A percentile compares a stretch with the other conserved stretches of the same genome.
These are phyloP conservation scores for Hymenochaete sp. DNA, from an alignment of 1,284 basidiomycete species.

Conservation along the genomic window DNA sequence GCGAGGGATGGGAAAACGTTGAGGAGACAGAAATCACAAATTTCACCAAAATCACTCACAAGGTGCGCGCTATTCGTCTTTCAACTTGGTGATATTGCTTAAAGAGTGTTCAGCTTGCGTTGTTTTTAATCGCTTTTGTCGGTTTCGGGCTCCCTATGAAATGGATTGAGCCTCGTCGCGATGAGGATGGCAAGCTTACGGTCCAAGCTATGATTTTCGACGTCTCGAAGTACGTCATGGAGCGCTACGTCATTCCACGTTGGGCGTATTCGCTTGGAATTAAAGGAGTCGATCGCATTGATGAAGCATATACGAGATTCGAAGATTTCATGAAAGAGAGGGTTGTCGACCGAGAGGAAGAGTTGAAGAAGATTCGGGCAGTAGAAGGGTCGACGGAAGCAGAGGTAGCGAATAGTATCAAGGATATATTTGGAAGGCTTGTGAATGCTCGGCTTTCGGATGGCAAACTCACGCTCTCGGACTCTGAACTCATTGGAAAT, in stretches of 20 bases:
- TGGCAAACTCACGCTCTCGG: conserved; percentile 12
- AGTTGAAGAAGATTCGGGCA: conserved; percentile 6
- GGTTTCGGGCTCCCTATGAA: conserved; percentile 16
- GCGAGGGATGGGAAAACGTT: conserved; percentile 24
- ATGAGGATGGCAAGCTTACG: conserved; percentile 11
- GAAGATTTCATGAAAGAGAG: conserved; percentile 15
- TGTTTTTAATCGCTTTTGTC: conserved; percentile 14
- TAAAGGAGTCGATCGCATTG: conserved; percentile 7
- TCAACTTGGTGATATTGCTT: neutral
- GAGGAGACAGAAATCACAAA: conserved; percentile 18
- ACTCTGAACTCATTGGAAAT: conserved; percentile 19
- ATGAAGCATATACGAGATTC: conserved; percentile 13
- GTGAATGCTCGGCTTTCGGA: conserved; percentile 15
- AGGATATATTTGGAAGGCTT: conserved; percentile 15
- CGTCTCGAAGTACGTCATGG: conserved; percentile 6
- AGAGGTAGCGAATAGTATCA: conserved; percentile 11
- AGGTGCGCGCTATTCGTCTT: conserved; percentile 3
- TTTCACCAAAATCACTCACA: conserved; percentile 21
- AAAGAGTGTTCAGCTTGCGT: conserved; percentile 8
- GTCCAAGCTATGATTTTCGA: conserved; percentile 13
- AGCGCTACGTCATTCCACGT: conserved; percentile 3
- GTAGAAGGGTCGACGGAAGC: conserved; percentile 1
- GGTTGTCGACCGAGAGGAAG: conserved; percentile 1
- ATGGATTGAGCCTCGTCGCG: conserved; percentile 8
- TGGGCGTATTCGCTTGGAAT: conserved; percentile 12